Percentiles rank a stretch among this genome's conserved stretches.
Conservation (phyloP, 495 filamentous ascomycete genomes). For the Podospora anserina region DNA sequence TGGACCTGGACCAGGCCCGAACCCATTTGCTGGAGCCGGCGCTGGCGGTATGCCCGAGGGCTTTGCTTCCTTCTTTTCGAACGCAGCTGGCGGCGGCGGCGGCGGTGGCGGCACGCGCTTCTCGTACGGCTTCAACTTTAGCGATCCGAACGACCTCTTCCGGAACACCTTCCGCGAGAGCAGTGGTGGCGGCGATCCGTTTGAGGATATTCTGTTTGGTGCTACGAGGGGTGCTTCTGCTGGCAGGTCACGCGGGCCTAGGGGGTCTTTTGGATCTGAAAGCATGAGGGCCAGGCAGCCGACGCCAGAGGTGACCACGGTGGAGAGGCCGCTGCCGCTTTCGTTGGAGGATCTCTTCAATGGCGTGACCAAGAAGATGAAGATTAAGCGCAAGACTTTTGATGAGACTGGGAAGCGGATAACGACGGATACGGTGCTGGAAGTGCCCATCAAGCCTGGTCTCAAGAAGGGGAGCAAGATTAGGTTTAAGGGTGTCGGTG, state of each 20-base stretch:
- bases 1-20: slow-evolving; percentile 45
- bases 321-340: slow-evolving; percentile 78
- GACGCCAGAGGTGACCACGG: slow-evolving; percentile 83
- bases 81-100: slow-evolving; percentile 17
- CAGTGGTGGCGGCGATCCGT: slow-evolving; percentile 46
- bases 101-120: slow-evolving; percentile 48
- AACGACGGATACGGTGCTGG: slow-evolving; percentile 82
- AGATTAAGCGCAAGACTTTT: slow-evolving; percentile 93
- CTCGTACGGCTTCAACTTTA: slow-evolving; percentile 77
- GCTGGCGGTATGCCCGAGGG: slow-evolving; percentile 37
- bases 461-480: slow-evolving; percentile 96
- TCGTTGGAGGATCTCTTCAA: slow-evolving; percentile 82
- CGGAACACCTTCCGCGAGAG: slow-evolving; percentile 66
- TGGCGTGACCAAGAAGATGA: slow-evolving; percentile 91
- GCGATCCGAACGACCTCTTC: slow-evolving; percentile 80
- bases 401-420: slow-evolving; percentile 80
- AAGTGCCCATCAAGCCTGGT: slow-evolving; percentile 91
- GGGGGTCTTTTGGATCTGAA: slow-evolving; percentile 44
- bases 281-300: slow-evolving; percentile 48
- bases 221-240: slow-evolving; percentile 25
- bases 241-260: slow-evolving; percentile 37
- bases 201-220: slow-evolving; percentile 35
- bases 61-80: slow-evolving; percentile 29
- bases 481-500: slow-evolving; percentile 92
- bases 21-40: slow-evolving; percentile 48